Percentiles rank a stretch among this genome's conserved stretches.
These are phyloP conservation scores for Suillus paluster DNA, from an alignment of 768 basidiomycete species.

Conservation along the genomic window DNA sequence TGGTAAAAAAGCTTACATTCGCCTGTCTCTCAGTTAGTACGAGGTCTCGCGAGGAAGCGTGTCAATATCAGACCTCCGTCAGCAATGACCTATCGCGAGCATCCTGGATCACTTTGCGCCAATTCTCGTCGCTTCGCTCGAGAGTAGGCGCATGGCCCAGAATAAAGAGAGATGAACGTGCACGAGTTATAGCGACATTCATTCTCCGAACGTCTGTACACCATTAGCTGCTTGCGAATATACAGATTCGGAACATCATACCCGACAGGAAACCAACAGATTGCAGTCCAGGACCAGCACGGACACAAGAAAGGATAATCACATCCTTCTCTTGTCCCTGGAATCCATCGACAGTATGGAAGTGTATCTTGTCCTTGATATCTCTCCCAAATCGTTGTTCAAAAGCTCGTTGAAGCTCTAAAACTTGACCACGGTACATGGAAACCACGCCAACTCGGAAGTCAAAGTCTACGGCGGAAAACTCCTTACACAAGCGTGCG, in stretches of 20 bases:
- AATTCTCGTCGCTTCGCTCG: slow-evolving; percentile 80
- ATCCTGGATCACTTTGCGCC: slow-evolving; percentile 79
- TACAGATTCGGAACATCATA: slow-evolving; percentile 28
- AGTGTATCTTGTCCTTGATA: slow-evolving; percentile 77
- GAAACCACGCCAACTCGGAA: slow-evolving; percentile 76
- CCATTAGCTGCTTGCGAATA: slow-evolving; percentile 8
- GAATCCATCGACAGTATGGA: slow-evolving; percentile 98
- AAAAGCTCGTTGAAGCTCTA: slow-evolving; percentile 74
- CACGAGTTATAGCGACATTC: slow-evolving; percentile 99
- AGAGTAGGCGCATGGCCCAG: slow-evolving; percentile 90
- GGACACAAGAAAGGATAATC: slow-evolving; percentile 96
- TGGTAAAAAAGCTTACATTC: slow-evolving; percentile 45
- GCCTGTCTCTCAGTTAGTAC: slow-evolving; percentile 25
- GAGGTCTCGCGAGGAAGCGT: not conserved
- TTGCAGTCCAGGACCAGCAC: slow-evolving; percentile 84
- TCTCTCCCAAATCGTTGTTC: slow-evolving; percentile 69
- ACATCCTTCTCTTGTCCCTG: slow-evolving; percentile 99
- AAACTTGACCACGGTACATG: slow-evolving; percentile 93
- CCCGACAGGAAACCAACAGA: slow-evolving; percentile 90
- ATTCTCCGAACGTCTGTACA: slow-evolving; percentile 77
- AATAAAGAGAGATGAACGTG: slow-evolving; percentile 92
- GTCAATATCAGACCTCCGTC: slow-evolving; percentile 54
- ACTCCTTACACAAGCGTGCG: slow-evolving; percentile 68
- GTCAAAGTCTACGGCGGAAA: slow-evolving; percentile 55
- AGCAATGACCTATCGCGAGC: slow-evolving; percentile 69